Conservation (phyloP, 148 eudicot species). For the Drosera capensis region DNA sequence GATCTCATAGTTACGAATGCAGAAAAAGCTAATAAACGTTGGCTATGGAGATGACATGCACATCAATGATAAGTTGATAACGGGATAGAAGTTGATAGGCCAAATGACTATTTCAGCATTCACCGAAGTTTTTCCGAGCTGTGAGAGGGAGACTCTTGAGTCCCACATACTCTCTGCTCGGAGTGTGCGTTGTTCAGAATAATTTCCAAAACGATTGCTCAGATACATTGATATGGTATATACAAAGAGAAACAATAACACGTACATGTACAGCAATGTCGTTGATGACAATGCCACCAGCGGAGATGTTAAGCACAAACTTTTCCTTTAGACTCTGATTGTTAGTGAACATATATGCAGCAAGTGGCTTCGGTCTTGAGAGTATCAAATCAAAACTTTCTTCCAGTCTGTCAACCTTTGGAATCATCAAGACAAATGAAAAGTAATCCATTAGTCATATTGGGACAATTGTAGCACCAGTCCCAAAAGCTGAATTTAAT, state of each 20-base stretch:
- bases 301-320: constrained; percentile 26
- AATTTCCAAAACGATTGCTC: no score
- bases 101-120: no score
- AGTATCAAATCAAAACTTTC: constrained; percentile 28
- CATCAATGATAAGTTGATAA: no score
- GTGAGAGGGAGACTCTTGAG: no score
- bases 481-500: not conserved
- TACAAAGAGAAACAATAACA: no score
- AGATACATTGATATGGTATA: not conserved
- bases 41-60: no score
- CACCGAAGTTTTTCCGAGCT: no score
- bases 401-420: constrained; percentile 36
- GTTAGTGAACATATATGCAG: constrained; percentile 53
- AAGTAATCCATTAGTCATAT: not conserved
- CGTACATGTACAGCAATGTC: constrained; percentile 45
- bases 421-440: constrained; percentile 1
- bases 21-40: no score
- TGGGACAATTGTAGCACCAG: not conserved
- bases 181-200: not conserved
- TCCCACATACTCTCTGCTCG: no score
- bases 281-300: constrained; percentile 46
- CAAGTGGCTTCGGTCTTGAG: constrained; percentile 49
- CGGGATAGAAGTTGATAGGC: no score
- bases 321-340: constrained; percentile 31
- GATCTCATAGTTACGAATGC: no score